Conservation (phyloP, 441 rosid genomes). For the Populus tomentosa region DNA sequence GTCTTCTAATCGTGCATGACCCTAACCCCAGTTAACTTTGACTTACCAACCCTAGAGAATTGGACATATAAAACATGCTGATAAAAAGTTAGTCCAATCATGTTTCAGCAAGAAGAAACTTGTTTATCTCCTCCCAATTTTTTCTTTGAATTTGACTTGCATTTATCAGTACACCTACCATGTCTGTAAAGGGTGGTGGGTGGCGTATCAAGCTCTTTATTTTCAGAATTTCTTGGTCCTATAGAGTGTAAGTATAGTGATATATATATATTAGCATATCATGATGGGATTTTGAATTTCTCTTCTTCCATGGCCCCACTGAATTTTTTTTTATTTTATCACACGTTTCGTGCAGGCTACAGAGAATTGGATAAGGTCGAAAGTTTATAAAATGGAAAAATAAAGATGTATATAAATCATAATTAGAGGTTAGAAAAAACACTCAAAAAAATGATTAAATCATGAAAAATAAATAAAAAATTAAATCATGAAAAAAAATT, state of each 20-base stretch:
- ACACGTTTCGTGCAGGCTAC: not conserved
- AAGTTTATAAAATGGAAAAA: not conserved
- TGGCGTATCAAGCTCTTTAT: conserved; percentile 23
- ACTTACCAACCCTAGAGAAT: too few relatives aligned
- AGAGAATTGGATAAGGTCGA: conserved; percentile 20
- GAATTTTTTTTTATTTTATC: not conserved
- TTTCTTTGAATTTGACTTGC: too few relatives aligned
- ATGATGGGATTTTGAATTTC: conserved; percentile 3
- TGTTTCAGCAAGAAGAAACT: not conserved
- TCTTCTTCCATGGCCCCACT: conserved; percentile 9
- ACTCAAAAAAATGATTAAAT: too few relatives aligned
- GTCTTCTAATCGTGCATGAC: too few relatives aligned
- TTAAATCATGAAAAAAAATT: too few relatives aligned
- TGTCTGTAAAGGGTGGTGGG: not conserved
- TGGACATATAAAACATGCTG: too few relatives aligned
- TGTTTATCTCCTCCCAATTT: not conserved
- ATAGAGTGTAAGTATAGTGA: not conserved
- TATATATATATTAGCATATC: not conserved
- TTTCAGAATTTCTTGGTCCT: not conserved
- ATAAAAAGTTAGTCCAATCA: not conserved
- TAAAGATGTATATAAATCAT: not conserved
- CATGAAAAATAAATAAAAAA: too few relatives aligned
- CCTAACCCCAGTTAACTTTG: too few relatives aligned
- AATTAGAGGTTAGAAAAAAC: too few relatives aligned
- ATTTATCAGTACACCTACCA: too few relatives aligned